Conservation (phyloP, 352 stramenopile genomes). For the Pythium insidiosum region DNA sequence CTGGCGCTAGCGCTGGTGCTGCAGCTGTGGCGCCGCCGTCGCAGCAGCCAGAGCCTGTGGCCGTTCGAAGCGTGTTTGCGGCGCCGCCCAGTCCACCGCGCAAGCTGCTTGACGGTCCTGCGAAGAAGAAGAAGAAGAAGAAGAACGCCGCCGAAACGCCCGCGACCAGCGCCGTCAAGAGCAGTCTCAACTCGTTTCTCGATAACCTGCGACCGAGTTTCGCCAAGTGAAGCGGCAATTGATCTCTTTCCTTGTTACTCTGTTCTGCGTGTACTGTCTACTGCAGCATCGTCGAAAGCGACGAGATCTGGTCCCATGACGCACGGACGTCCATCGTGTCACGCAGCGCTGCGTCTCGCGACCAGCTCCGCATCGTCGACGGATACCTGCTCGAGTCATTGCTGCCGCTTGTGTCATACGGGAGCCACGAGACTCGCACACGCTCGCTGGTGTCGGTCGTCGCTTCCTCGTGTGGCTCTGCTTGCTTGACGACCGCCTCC, state of each 20-base stretch:
- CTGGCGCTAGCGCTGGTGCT: no score
- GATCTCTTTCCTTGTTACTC: not conserved
- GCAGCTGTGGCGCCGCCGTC: not conserved
- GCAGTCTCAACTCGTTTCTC: constrained; percentile 55
- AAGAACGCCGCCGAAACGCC: constrained; percentile 49
- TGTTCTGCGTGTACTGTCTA: constrained; percentile 1
- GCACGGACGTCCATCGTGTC: constrained; percentile 1
- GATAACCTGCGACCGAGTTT: constrained; percentile 26
- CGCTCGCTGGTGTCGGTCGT: no score
- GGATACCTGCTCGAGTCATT: constrained; percentile 30
- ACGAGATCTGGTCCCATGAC: constrained; percentile 16
- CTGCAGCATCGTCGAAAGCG: constrained; percentile 11
- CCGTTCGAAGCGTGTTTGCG: constrained; percentile 33
- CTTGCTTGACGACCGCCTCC: not conserved
- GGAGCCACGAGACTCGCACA: no score
- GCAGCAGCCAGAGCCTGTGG: not conserved
- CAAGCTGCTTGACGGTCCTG: constrained; percentile 61
- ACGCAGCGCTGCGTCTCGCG: constrained; percentile 1
- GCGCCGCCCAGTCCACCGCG: constrained; percentile 43
- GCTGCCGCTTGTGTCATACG: no score
- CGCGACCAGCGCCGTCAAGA: constrained; percentile 43
- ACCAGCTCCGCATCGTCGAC: constrained; percentile 34
- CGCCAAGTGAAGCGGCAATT: constrained; percentile 1
- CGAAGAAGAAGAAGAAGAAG: constrained; percentile 44
- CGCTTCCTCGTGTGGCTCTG: not conserved